A percentile compares a stretch with the other conserved stretches of the same genome.
Conservation (phyloP, 2,329 filamentous ascomycete genomes). For the Colletotrichum sansevieriae region DNA sequence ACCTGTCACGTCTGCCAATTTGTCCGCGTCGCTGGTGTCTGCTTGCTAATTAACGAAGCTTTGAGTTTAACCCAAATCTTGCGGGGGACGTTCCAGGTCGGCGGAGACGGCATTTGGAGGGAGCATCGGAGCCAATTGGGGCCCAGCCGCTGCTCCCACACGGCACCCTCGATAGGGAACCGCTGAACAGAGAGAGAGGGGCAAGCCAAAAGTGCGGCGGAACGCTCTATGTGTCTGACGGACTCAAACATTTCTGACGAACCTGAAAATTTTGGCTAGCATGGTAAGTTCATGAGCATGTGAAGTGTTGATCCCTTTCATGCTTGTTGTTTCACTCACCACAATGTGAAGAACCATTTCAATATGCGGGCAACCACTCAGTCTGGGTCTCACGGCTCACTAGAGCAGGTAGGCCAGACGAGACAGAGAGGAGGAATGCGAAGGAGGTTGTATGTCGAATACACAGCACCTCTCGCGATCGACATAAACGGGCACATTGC, state of each 20-base stretch:
- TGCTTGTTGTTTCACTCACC: not conserved
- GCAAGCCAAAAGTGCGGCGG: not conserved
- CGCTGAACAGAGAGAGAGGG: not conserved
- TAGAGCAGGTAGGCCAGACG: not conserved
- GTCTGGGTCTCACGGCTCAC: not conserved
- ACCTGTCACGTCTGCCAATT: not conserved
- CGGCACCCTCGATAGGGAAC: not conserved
- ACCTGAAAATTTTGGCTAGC: no score
- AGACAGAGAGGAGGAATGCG: no score
- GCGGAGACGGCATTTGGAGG: slow-evolving; percentile 3
- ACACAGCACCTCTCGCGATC: not conserved
- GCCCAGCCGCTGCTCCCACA: not conserved
- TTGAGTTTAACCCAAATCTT: slow-evolving; percentile 28
- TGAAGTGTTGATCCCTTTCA: not conserved
- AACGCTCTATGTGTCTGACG: no score
- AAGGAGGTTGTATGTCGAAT: not conserved
- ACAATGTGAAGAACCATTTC: not conserved
- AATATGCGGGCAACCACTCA: not conserved
- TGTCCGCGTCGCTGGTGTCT: not conserved
- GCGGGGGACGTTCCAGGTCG: not conserved
- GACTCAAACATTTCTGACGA: no score
- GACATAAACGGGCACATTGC: no score
- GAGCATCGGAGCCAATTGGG: slow-evolving; percentile 7
- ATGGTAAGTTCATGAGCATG: not conserved
- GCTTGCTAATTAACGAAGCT: slow-evolving; percentile 1